Base-by-base conservation (phyloP, 1,139 yeast species). In the Petasospora fabianii region DNA sequence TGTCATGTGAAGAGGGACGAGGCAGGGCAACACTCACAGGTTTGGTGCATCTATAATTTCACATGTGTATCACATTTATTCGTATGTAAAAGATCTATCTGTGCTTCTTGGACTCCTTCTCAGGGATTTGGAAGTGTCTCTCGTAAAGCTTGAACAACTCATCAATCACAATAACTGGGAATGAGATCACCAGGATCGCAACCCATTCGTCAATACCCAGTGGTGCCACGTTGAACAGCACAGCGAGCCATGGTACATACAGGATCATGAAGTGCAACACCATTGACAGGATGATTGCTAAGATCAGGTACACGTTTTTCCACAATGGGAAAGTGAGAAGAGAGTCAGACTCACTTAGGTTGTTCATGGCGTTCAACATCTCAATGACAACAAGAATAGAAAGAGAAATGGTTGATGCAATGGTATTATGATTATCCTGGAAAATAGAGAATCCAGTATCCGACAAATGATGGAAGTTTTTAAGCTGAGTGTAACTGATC, bases 341-440 rank as follows among this genome's bases (percentile, higher is more conserved):
- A 36, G 66, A 60, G 42, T 66, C 70, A 4, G 68, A 58, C 39
- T 65, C 65, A 26, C 65, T 59, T 19, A 65, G 44, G 34, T 65
- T 64, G 46, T 65, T 65, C 56, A 64, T 54, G 7, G 70, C 69
- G 43, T 65, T 65, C 39, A 65, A 48, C 69, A 65, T 65, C 47
- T 65, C 70, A 41, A 65, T 64, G 19, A 65, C 54, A 24, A 66
- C 70, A 29, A 65, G 47, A 33, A 64, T 60, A 3, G 69, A 60
- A 30, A 65, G 47, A 9, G 69, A 65, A 41, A 65, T 65, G 2
- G 69, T 64, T 2, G 70, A 63, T 2, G 64, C 69, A 33, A 51
- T 58, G 6, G 42, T 40, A 4, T 64, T 45, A 27, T 53, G 43
- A 1, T 41, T 44, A 34, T 55, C 47, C 8, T 54, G 44, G 43